Percentiles rank a stretch among this genome's conserved stretches.
These are phyloP conservation scores for Turritis glabra DNA, from an alignment of 345 rosid genomes.

Conservation along the genomic window DNA sequence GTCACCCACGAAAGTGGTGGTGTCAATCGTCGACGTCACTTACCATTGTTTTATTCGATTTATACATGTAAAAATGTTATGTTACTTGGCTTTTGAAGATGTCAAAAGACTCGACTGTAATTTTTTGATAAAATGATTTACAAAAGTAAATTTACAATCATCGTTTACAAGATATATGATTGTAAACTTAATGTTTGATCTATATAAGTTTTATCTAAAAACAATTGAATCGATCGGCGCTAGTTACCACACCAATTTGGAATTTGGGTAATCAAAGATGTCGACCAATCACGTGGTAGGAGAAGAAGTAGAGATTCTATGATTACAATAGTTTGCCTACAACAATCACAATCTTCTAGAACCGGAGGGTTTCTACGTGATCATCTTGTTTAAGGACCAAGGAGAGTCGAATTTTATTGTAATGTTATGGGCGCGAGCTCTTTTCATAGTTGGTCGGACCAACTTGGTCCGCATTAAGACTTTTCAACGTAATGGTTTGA, in stretches of 20 bases:
- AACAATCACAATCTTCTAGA: constrained; percentile 33
- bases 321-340: constrained; percentile 24
- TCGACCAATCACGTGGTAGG: constrained; percentile 27
- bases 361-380: constrained; percentile 11
- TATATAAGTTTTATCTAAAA: not conserved
- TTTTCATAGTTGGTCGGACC: constrained; percentile 13
- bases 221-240: not conserved
- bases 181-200: not conserved
- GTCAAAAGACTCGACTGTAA: constrained; percentile 22
- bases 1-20: constrained; percentile 37
- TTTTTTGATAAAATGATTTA: not conserved
- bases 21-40: constrained; percentile 26
- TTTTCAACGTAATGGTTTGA: not conserved
- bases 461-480: constrained; percentile 12
- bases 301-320: constrained; percentile 1
- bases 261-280: not conserved
- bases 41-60: constrained; percentile 13
- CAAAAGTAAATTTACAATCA: not conserved
- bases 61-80: not conserved
- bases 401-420: not conserved
- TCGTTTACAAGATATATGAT: not conserved
- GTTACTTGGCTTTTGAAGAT: constrained; percentile 35
- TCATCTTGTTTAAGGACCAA: constrained; percentile 1
- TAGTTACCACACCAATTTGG: not conserved
- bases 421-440: not conserved